phyloP scores from a whole-genome alignment of 768 basidiomycete genomes.

The Russula foetens region DNA sequence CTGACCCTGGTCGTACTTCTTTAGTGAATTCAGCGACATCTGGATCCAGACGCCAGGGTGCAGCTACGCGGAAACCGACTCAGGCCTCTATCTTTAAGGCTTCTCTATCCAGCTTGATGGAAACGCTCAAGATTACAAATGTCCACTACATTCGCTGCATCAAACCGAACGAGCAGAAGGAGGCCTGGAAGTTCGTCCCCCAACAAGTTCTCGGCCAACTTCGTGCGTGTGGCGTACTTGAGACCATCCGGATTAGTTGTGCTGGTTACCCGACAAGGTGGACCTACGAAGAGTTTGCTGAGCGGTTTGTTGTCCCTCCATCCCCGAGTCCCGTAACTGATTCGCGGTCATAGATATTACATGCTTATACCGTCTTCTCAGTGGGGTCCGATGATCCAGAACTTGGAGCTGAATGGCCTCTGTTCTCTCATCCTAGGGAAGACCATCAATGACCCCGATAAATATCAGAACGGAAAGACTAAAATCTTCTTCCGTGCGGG shows the following conservation, averaged over 20 bases:
- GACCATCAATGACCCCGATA: conserved; percentile 89
- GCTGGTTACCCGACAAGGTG: conserved; percentile 97
- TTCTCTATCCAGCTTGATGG: conserved; percentile 90
- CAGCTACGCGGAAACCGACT: conserved; percentile 81
- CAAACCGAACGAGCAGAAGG: conserved; percentile 96
- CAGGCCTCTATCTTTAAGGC: conserved; percentile 98
- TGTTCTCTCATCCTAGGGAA: conserved; percentile 78
- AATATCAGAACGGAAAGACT: conserved; percentile 93
- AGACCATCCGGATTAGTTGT: conserved; percentile 97
- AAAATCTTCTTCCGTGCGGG: conserved; percentile 99
- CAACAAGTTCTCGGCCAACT: conserved; percentile 94
- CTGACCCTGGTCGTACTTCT: conserved; percentile 75
- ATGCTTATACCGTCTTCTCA: conserved; percentile 85
- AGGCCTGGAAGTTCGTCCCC: conserved; percentile 93
- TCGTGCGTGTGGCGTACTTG: conserved; percentile 96
- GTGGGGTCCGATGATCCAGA: conserved; percentile 83
- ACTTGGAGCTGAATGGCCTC: conserved; percentile 68
- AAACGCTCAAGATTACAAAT: conserved; percentile 93
- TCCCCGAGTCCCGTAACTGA: background rate
- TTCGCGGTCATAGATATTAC: conserved; percentile 63
- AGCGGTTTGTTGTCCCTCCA: conserved; percentile 52
- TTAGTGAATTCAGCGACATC: conserved; percentile 46
- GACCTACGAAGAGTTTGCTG: conserved; percentile 98
- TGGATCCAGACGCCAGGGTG: conserved; percentile 55
- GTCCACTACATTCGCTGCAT: conserved; percentile 99